A percentile compares a stretch with the other conserved stretches of the same genome.
Conservation (phyloP, 2,329 filamentous ascomycete species). For the Aschersonia sp. region DNA sequence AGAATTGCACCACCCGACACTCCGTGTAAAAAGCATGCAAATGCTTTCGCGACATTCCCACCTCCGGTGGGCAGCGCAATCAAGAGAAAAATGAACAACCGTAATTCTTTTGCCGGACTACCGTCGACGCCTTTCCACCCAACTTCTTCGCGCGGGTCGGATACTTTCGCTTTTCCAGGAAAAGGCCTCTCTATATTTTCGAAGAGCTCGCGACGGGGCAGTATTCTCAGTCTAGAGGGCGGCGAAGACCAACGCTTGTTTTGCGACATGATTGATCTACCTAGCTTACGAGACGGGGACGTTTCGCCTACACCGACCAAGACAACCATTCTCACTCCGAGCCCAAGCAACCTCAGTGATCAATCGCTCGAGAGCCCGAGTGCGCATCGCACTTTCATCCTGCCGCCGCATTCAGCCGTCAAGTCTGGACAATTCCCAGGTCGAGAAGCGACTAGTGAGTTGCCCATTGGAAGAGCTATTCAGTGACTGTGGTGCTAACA, state of each 20-base stretch:
- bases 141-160: constrained; percentile 30
- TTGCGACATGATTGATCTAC: constrained; percentile 14
- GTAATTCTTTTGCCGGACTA: constrained; percentile 56
- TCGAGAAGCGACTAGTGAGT: constrained; percentile 19
- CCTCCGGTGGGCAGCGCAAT: constrained; percentile 43
- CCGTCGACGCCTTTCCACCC: constrained; percentile 73
- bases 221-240: constrained; percentile 68
- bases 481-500: neutral
- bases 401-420: constrained; percentile 26
- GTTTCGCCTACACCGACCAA: constrained; percentile 94
- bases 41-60: constrained; percentile 53
- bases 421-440: constrained; percentile 12
- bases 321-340: constrained; percentile 31
- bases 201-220: constrained; percentile 39
- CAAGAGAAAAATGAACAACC: constrained; percentile 46
- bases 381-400: constrained; percentile 26
- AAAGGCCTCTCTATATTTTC: constrained; percentile 52
- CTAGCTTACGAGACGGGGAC: constrained; percentile 32
- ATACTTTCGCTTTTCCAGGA: constrained; percentile 38
- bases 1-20: constrained; percentile 78
- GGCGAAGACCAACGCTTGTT: constrained; percentile 46
- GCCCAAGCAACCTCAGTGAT: constrained; percentile 22
- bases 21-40: constrained; percentile 77
- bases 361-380: constrained; percentile 31
- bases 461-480: neutral